Evolutionary conservation across 805 yeast species (phyloP).

Genomic region (Candida multigemmis): DNA sequence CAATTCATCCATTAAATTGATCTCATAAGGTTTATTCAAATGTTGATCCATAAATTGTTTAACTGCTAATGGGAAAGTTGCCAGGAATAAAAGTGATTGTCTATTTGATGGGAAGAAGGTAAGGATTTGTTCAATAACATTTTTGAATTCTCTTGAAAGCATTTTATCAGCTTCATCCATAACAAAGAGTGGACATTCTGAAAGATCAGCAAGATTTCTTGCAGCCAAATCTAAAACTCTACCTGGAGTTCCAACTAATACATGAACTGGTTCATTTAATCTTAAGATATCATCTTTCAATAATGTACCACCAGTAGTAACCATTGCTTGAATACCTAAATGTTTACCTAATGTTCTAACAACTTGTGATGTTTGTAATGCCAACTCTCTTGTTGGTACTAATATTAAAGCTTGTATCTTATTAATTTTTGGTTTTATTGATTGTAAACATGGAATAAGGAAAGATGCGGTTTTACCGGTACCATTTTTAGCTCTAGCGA

Average conservation of each 20-base stretch:
- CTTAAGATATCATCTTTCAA: conserved; percentile 91
- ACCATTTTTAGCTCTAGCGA: conserved; percentile 97
- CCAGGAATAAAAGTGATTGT: conserved; percentile 85
- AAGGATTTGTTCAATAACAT: conserved; percentile 79
- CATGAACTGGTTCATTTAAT: conserved; percentile 86
- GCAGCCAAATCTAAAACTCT: conserved; percentile 91
- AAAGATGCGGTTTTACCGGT: conserved; percentile 99
- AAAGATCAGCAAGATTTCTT: conserved; percentile 77
- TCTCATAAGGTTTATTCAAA: conserved; percentile 86
- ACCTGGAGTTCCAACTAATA: conserved; percentile 96
- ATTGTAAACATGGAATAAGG: conserved; percentile 86
- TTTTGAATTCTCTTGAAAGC: conserved; percentile 83
- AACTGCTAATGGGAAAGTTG: conserved; percentile 93
- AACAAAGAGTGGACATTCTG: conserved; percentile 78
- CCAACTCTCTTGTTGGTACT: conserved; percentile 97
- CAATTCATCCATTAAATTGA: conserved; percentile 95
- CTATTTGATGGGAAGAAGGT: conserved; percentile 58
- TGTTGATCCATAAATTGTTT: conserved; percentile 88
- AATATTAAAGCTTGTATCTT: conserved; percentile 87
- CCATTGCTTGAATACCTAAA: conserved; percentile 89
- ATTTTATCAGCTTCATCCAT: conserved; percentile 99
- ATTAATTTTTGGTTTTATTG: conserved; percentile 71
- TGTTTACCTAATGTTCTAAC: conserved; percentile 94
- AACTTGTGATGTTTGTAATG: conserved; percentile 95
- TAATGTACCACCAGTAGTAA: conserved; percentile 95